Evolutionary conservation across 208 protist species (phyloP), one percentile per base, ranked within the genome.

Genomic region (Wallacemonas rigidus): DNA sequence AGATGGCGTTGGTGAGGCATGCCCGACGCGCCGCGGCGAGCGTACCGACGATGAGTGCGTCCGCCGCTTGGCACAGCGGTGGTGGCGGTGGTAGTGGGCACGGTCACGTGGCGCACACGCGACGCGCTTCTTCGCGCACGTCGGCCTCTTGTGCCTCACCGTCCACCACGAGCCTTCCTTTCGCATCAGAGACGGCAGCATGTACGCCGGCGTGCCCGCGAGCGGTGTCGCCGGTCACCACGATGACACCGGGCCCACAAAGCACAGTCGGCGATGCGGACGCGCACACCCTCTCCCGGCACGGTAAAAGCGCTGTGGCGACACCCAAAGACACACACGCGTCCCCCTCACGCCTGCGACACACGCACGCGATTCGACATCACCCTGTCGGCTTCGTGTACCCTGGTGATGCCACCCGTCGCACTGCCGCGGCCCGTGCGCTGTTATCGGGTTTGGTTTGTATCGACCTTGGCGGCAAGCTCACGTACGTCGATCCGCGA

Each of bases 401-500:
- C 60, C 60, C 60, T 26, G 60, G 60, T 7, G 60, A 65, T 8
- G 60, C 41, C 47, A 51, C 41, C 14, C 38, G 40, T 17, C 7
- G 11, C 11, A 51, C 40, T 15, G 60, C 60, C 12, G 60, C 60
- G 8, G 40, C 15, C 12, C 38, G 17, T n/a, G 60, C 60, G 3
- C 43, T 65, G 3, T 11, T 65, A 8, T 65, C 60, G 7, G 60
- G 60, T 44, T 41, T 83, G 4, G 65, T 83, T 7, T 83, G 79
- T 48, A 38, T 83, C n/a, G 71, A 69, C 48, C 43, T 83, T 40
- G 74, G 77, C 55, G 74, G 74, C 38, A 75, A 68, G 9, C 39
- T 77, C 35, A 79, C 74, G 9, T 83, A 83, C 79, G 77, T 83
- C 60, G 74, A 83, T 39, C 79, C 74, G 1, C 69, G 72, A 26